Conservation (phyloP, 2,329 filamentous ascomycete genomes). For the Metarhizium rileyi region DNA sequence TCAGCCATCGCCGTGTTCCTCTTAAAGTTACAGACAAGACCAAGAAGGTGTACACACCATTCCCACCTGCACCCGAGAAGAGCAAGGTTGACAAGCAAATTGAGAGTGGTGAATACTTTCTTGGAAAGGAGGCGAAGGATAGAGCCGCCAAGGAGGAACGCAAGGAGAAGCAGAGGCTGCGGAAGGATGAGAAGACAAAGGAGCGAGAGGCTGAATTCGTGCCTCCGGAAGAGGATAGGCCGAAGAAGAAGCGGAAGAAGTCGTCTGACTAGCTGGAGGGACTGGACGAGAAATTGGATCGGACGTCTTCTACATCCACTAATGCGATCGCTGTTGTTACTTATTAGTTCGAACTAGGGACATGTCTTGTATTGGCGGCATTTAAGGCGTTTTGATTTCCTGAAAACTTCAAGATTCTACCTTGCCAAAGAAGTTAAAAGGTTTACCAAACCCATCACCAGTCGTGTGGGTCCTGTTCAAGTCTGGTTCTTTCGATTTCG, state of each 20-base stretch:
- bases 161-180: slow-evolving; percentile 74
- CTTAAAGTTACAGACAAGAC: slow-evolving; percentile 83
- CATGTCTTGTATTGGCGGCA: slow-evolving; percentile 4
- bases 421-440: neutral
- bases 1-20: slow-evolving; percentile 75
- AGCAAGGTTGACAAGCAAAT: slow-evolving; percentile 98
- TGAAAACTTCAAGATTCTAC: slow-evolving; percentile 9
- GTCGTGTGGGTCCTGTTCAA: neutral
- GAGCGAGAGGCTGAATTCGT: slow-evolving; percentile 81
- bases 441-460: neutral
- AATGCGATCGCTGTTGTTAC: neutral
- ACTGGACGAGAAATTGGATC: slow-evolving; percentile 1
- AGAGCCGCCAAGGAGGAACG: slow-evolving; percentile 69
- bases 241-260: slow-evolving; percentile 57
- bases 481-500: neutral
- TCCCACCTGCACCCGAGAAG: slow-evolving; percentile 94
- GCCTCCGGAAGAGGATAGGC: slow-evolving; percentile 66
- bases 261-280: slow-evolving; percentile 17
- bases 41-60: slow-evolving; percentile 93
- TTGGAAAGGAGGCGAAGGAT: slow-evolving; percentile 88
- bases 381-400: slow-evolving; percentile 9
- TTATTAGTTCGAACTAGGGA: neutral
- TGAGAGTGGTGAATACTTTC: slow-evolving; percentile 93
- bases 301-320: neutral
- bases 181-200: slow-evolving; percentile 80